These are phyloP conservation scores for Pisolithus orientalis DNA, from an alignment of 768 basidiomycete species.

Conservation along the genomic window DNA sequence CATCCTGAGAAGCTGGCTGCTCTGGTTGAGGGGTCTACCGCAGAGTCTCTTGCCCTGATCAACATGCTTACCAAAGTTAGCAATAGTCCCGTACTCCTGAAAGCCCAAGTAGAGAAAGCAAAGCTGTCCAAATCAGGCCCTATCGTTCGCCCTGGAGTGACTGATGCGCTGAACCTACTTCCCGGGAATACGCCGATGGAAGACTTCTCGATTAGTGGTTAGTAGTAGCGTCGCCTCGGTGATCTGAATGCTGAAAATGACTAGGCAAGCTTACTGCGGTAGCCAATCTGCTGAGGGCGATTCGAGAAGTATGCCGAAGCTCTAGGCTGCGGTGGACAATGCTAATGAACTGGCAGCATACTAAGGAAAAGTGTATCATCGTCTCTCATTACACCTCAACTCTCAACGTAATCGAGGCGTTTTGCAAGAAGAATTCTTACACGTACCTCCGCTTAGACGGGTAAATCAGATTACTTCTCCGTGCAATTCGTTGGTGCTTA, in stretches of 20 bases:
- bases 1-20: slow-evolving; percentile 62
- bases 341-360: slow-evolving; percentile 38
- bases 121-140: slow-evolving; percentile 36
- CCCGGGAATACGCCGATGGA: slow-evolving; percentile 56
- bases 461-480: slow-evolving; percentile 26
- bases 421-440: slow-evolving; percentile 71
- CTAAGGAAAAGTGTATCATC: slow-evolving; percentile 91
- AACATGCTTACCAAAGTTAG: slow-evolving; percentile 82
- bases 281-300: slow-evolving; percentile 50
- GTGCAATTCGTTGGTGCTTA: neutral
- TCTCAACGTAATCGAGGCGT: slow-evolving; percentile 84
- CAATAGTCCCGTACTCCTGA: slow-evolving; percentile 85
- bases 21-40: slow-evolving; percentile 64
- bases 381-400: slow-evolving; percentile 97
- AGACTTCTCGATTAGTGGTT: slow-evolving; percentile 80
- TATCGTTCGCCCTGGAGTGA: slow-evolving; percentile 43
- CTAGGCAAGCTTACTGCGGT: slow-evolving; percentile 72
- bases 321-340: neutral
- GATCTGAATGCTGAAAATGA: slow-evolving; percentile 1
- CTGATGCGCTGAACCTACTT: slow-evolving; percentile 55
- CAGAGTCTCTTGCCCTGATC: slow-evolving; percentile 75
- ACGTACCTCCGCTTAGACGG: slow-evolving; percentile 86
- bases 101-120: slow-evolving; percentile 65
- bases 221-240: slow-evolving; percentile 9
- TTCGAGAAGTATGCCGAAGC: slow-evolving; percentile 45